Evolutionary conservation across 345 rosid species (phyloP).

Genomic region (Raphanus raphanistrum): DNA sequence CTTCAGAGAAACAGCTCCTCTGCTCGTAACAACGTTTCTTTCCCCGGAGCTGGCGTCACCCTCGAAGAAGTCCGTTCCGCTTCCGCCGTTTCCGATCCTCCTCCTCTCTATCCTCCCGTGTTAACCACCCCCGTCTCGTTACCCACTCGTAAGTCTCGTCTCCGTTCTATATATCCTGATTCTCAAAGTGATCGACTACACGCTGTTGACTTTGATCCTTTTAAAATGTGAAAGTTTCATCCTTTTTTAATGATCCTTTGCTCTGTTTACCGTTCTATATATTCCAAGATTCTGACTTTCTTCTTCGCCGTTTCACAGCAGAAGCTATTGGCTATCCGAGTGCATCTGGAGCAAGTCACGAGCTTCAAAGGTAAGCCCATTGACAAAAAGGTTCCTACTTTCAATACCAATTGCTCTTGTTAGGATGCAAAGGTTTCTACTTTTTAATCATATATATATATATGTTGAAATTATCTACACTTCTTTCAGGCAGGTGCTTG

Average conservation of each 20-base stretch:
- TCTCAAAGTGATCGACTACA: no score
- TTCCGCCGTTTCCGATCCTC: slow-evolving; percentile 71
- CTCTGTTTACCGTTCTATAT: not conserved
- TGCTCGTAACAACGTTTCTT: slow-evolving; percentile 60
- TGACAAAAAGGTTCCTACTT: not conserved
- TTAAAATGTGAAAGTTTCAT: not conserved
- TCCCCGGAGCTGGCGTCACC: slow-evolving; percentile 78
- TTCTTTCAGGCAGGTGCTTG: slow-evolving; percentile 66
- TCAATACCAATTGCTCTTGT: not conserved
- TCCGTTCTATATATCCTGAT: not conserved
- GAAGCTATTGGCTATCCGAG: slow-evolving; percentile 59
- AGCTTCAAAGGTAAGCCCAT: slow-evolving; percentile 48
- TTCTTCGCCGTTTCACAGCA: slow-evolving; percentile 47
- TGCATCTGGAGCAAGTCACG: slow-evolving; percentile 57
- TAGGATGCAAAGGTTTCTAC: not conserved
- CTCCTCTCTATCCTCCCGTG: slow-evolving; percentile 72
- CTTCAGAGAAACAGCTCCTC: slow-evolving; percentile 67
- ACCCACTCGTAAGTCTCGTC: slow-evolving; percentile 47
- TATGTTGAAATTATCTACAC: not conserved
- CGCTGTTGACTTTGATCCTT: not conserved
- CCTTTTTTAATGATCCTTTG: not conserved
- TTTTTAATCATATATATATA: not conserved
- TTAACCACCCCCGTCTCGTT: slow-evolving; percentile 53
- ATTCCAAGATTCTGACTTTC: slow-evolving; percentile 10
- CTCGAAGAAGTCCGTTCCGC: slow-evolving; percentile 89